Base-by-base conservation (phyloP, 2,329 filamentous ascomycete genomes). In the Aureobasidium melanogenum region DNA sequence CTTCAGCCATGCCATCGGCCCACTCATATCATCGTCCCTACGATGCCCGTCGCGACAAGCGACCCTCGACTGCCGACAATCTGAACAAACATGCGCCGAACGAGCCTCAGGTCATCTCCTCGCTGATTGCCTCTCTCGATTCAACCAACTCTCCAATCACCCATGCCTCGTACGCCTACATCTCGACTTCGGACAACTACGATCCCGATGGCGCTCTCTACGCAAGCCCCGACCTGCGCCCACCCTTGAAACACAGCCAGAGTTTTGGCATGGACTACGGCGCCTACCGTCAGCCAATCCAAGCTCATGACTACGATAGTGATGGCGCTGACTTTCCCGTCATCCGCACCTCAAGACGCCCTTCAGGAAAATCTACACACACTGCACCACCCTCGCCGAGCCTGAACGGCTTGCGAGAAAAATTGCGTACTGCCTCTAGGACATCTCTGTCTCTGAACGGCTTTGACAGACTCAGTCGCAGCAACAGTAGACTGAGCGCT, bases 291-390 rank as follows among this genome's bases (percentile, higher is more conserved):
- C 47, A 58, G 79, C 79, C 57, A 78, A 83, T 73, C 38, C 74
- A 77, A 44, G 74, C 77, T 52, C 76, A 78, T 66, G 65, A 80
- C 59, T 77, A 79, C 65, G 75, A 79, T 38, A 80, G 84, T 70
- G 80, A 84, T 74, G 81, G 81, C 44, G 82, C 82, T 34, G 77
- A 80, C 63, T 76, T 90, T 14, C 91, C 91, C 19, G 83, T 93
- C 60, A 83, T 95, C 67, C 86, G 88, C 65, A 96, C 92, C 34
- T 84, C 90, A 34, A 92, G 92, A 72, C 88, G 87, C 8, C 89
- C 89, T 0, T 90, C 88, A 55, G 89, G 88, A 59, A 84, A 86
- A 68, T 91, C 88, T 28, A 76, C 85, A 19, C 75, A 89, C 56
- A 91, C 87, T n/a, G 83, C 86, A 0, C 80, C 81, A 62, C 85